phyloP scores from a whole-genome alignment of 768 basidiomycete species.

The Boletus sp. region DNA sequence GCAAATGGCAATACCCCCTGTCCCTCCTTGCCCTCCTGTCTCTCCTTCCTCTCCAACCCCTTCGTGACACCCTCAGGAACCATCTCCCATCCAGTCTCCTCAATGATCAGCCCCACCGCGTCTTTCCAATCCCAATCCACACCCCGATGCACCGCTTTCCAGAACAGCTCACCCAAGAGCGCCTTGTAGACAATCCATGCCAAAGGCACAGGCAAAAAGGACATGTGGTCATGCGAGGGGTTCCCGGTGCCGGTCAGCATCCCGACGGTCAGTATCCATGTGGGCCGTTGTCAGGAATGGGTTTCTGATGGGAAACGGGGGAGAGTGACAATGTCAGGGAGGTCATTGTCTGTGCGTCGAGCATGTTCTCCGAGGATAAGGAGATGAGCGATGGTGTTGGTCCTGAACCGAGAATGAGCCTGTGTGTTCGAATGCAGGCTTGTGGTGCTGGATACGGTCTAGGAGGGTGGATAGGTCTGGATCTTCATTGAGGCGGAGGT shows the following conservation, averaged over 20 bases:
- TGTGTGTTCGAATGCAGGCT: not conserved
- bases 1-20: constrained; percentile 14
- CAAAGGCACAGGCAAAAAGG: constrained; percentile 23
- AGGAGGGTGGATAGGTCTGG: constrained; percentile 11
- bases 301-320: not conserved
- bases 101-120: constrained; percentile 13
- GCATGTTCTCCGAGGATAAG: constrained; percentile 14
- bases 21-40: not conserved
- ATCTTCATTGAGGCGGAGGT: constrained; percentile 22
- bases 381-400: constrained; percentile 21
- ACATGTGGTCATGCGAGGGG: not conserved
- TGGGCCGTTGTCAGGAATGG: not conserved
- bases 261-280: constrained; percentile 11
- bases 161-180: constrained; percentile 20
- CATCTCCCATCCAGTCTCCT: constrained; percentile 20
- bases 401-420: constrained; percentile 10
- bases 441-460: constrained; percentile 12
- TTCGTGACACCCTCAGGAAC: constrained; percentile 2
- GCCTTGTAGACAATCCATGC: constrained; percentile 21
- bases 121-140: constrained; percentile 28
- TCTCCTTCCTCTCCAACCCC: not conserved
- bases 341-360: constrained; percentile 2
- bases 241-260: constrained; percentile 18
- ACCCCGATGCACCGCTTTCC: constrained; percentile 16
- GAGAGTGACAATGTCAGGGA: not conserved